A percentile compares a stretch with the other conserved stretches of the same genome.
These are phyloP conservation scores for Recurvomyces mirabilis DNA, from an alignment of 495 filamentous ascomycete genomes.

Conservation along the genomic window DNA sequence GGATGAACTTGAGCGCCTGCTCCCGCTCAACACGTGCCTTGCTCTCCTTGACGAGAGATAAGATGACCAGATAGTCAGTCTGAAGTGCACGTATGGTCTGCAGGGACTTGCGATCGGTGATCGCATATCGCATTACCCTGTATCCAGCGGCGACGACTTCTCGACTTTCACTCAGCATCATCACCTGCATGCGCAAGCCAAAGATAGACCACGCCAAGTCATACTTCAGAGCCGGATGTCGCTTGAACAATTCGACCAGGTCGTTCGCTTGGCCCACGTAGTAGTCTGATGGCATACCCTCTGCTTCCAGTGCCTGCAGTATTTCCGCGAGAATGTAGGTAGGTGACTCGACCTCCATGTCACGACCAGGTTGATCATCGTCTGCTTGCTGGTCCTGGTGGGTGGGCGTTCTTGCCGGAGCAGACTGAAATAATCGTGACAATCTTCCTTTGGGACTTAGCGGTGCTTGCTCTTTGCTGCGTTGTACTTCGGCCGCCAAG, in stretches of 20 bases:
- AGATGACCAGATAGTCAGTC: slow-evolving; percentile 82
- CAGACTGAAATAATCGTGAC: slow-evolving; percentile 51
- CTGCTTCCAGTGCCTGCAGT: slow-evolving; percentile 73
- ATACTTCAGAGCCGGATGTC: slow-evolving; percentile 86
- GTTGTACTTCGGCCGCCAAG: slow-evolving; percentile 61
- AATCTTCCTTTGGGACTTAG: slow-evolving; percentile 59
- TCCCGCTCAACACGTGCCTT: slow-evolving; percentile 94
- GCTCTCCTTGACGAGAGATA: slow-evolving; percentile 86
- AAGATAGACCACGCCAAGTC: slow-evolving; percentile 93
- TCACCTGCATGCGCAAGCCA: slow-evolving; percentile 80
- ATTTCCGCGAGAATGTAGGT: slow-evolving; percentile 82
- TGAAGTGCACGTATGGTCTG: slow-evolving; percentile 76
- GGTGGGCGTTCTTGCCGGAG: slow-evolving; percentile 25
- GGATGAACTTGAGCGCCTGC: slow-evolving; percentile 91
- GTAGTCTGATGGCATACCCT: slow-evolving; percentile 82
- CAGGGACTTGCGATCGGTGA: slow-evolving; percentile 80
- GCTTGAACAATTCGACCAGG: slow-evolving; percentile 83
- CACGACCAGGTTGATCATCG: slow-evolving; percentile 47
- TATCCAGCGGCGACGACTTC: slow-evolving; percentile 94
- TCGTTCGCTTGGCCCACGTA: slow-evolving; percentile 87
- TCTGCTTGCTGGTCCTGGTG: slow-evolving; percentile 15
- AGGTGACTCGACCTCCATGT: slow-evolving; percentile 52
- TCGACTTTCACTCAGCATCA: slow-evolving; percentile 88
- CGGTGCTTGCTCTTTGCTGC: slow-evolving; percentile 41
- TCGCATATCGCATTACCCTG: slow-evolving; percentile 82